Evolutionary conservation across 2,329 filamentous ascomycete species (phyloP).

Genomic region (Fusarium bulbicola): DNA sequence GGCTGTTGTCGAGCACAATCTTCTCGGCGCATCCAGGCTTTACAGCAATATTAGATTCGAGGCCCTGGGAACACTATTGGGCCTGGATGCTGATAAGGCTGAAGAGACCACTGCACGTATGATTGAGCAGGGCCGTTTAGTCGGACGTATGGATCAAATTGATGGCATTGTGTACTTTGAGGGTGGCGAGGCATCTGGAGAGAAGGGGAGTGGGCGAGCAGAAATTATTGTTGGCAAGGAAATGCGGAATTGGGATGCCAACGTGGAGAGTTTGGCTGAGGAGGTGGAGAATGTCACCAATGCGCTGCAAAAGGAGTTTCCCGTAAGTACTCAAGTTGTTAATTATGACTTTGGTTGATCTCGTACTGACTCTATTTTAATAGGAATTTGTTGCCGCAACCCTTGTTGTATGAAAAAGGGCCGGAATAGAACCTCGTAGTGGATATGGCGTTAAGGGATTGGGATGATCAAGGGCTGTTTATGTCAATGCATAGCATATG

Average conservation of each 20-base stretch:
- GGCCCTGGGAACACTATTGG: constrained; percentile 79
- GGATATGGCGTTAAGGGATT: constrained; percentile 37
- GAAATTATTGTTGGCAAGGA: constrained; percentile 72
- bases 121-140: constrained; percentile 92
- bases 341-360: background rate
- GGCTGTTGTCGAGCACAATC: constrained; percentile 95
- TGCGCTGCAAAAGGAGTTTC: constrained; percentile 81
- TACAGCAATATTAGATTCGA: constrained; percentile 82
- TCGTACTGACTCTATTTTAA: constrained; percentile 11
- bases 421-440: constrained; percentile 27
- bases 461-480: constrained; percentile 26
- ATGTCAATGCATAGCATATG: constrained; percentile 30
- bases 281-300: constrained; percentile 90
- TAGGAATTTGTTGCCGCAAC: constrained; percentile 67
- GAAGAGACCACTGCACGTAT: constrained; percentile 93
- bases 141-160: constrained; percentile 94
- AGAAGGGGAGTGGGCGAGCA: constrained; percentile 73
- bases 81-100: constrained; percentile 80
- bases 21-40: constrained; percentile 82
- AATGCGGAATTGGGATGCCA: constrained; percentile 87
- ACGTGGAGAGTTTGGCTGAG: constrained; percentile 86
- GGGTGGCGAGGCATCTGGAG: constrained; percentile 72
- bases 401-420: constrained; percentile 50
- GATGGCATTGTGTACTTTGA: constrained; percentile 90
- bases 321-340: constrained; percentile 55